Base-by-base conservation (phyloP, 78 protist genomes). In the Speleostelium caveatum region DNA sequence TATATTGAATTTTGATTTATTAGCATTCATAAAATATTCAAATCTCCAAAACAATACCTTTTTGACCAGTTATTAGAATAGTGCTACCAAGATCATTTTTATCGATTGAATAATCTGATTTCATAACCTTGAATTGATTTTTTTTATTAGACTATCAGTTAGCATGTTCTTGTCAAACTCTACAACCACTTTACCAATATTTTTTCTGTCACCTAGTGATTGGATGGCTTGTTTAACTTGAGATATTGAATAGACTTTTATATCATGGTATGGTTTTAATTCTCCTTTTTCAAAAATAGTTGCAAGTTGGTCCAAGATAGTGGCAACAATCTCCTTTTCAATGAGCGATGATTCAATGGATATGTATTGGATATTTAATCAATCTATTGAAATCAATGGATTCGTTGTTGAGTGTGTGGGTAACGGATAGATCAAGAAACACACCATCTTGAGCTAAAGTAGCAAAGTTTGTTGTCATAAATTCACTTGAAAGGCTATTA, bases 401-500 rank as follows among this genome's bases (percentile, higher is more conserved):
- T n/a, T 71, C 77, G 0, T 51, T 42, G 14, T 51, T 51, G 6
- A 22, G 26, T 5, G 56, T 26, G 12, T 22, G 59, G 24, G 61
- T 71, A 7, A 78, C 75, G 4, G 86, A 69, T 19, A 88, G 67
- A 51, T 88, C 94, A 35, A 88, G 32, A 42, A 88, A 71, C 26
- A 77, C 51, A 69, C 94, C 94, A 61, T 45, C 75, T 51, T 67
- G 86, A 1, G 78, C 21, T 0, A 88, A 32, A 33, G 65, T n/a
- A 38, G 35, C 49, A 42, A 88, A 73, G 77, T 75, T 77, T 35
- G 73, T 67, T 24, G 53, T 42, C 38, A 88, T 14, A 36, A 35
- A 65, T 12, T 88, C 83, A 26, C 69, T 56, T 0, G 87, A 12
- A 24, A 88, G 28, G 0, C 87, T 71, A 51, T 88, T 88, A 0